Evolutionary conservation across 1,284 basidiomycete species (phyloP), one percentile per base, ranked within the genome.

Genomic region (Rhizoctonia solani): DNA sequence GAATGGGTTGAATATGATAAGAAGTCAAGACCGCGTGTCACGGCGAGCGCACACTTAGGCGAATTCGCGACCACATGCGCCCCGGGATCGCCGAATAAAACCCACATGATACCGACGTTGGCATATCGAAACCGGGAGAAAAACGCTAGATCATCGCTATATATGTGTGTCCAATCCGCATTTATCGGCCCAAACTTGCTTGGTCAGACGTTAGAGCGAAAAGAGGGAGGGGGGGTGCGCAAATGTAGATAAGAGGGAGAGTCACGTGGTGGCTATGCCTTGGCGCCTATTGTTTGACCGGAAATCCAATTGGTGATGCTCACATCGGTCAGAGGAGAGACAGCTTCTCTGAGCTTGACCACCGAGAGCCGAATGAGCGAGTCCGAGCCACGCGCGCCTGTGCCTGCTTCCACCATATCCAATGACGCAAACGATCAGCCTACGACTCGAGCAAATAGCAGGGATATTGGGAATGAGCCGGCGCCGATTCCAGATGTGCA

Each of bases 351-450:
- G n/a, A 14, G 29, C 16, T 29, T 27, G 14, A 46, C 39, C 41
- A 42, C 44, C 55, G 55, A 58, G 21, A n/a, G 42, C 56, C 44
- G 44, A n/a, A 59, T 59, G 56, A 46, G 21, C 56, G 56, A 59
- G 56, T 37, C 56, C 29, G 56, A 59, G 25, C 56, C 42, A 23
- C 29, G 14, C n/a, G 56, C 21, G 13, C 13, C 42, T 42, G 27
- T 27, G 25, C 49, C 42, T 42, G 3, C 44, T 49, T 14, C 27
- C n/a, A 2, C 56, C 23, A 30, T 42, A 21, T 23, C 56, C 23
- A 49, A 59, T 59, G 56, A 59, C 44, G 29, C 42, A 46, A 32
- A 59, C 6, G 44, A 46, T 11, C 44, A 46, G 5, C 56, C 6
- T 6, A n/a, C 16, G 11, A 32, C 27, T 25, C 37, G 49, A 47